Evolutionary conservation across 176 grass and related monocot species (phyloP).

Genomic region (Avena atlantica): DNA sequence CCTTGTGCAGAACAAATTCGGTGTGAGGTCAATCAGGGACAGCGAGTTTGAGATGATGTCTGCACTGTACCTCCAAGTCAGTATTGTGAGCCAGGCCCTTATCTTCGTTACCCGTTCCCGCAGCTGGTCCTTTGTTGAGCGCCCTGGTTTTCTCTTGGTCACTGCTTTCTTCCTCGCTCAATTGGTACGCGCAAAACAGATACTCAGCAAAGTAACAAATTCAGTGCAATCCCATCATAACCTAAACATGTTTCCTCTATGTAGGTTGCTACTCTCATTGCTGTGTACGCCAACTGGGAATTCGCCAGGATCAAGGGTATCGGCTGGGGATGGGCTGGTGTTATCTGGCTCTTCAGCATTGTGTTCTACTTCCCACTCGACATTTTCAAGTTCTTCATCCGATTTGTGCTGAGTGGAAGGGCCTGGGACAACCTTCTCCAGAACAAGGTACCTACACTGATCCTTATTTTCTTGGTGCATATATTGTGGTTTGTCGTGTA

Average conservation of each 20-base stretch:
- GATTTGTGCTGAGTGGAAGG: conserved; percentile 86
- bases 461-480: too few relatives aligned
- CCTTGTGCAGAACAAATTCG: conserved; percentile 78
- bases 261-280: conserved; percentile 83
- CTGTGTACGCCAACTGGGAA: conserved; percentile 94
- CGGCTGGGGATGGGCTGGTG: conserved; percentile 96
- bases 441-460: conserved; percentile 68
- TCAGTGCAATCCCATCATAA: background rate
- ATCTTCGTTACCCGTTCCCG: conserved; percentile 96
- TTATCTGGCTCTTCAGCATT: conserved; percentile 97
- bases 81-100: conserved; percentile 95
- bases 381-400: conserved; percentile 88
- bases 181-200: conserved; percentile 56
- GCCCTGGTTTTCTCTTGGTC: conserved; percentile 81
- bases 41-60: conserved; percentile 80
- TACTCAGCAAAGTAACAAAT: background rate
- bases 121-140: conserved; percentile 84
- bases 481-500: background rate
- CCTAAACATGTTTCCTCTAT: background rate
- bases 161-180: conserved; percentile 85
- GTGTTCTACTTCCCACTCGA: conserved; percentile 90
- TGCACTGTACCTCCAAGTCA: conserved; percentile 97
- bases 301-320: conserved; percentile 91
- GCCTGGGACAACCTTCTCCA: conserved; percentile 94
- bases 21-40: conserved; percentile 67